A percentile compares a stretch with the other conserved stretches of the same genome.
Conservation (phyloP, 768 basidiomycete genomes). For the Rhodotorula graminis region DNA sequence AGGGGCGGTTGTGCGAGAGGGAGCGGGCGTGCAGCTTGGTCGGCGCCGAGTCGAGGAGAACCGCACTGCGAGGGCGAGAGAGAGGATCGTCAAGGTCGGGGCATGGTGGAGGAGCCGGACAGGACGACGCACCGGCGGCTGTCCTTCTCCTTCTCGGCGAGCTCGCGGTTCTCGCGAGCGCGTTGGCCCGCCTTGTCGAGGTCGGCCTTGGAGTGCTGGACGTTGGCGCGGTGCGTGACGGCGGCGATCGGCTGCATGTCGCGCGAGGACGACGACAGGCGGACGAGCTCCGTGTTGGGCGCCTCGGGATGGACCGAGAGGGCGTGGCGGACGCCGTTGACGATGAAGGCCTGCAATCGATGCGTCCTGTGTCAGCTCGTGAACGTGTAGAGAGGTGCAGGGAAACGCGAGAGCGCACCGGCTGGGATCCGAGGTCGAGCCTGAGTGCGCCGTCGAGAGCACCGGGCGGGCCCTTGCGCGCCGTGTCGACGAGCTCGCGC, state of each 20-base stretch:
- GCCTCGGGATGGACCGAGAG: slow-evolving; percentile 28
- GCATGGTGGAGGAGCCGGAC: not conserved
- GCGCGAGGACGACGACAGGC: slow-evolving; percentile 1
- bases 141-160: slow-evolving; percentile 26
- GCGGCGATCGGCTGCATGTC: slow-evolving; percentile 17
- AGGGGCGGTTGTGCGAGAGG: slow-evolving; percentile 7
- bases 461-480: not conserved
- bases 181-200: slow-evolving; percentile 10
- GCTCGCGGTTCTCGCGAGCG: slow-evolving; percentile 16
- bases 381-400: too few relatives aligned
- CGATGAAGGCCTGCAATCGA: slow-evolving; percentile 9
- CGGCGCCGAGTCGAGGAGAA: slow-evolving; percentile 16
- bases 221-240: slow-evolving; percentile 12
- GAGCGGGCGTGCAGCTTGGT: slow-evolving; percentile 3
- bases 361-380: too few relatives aligned
- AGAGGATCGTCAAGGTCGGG: not conserved
- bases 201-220: not conserved
- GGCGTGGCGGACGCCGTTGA: slow-evolving; percentile 16
- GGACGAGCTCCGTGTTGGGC: slow-evolving; percentile 11
- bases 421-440: slow-evolving; percentile 9
- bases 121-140: slow-evolving; percentile 9
- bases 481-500: slow-evolving; percentile 12
- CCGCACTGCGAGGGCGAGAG: slow-evolving; percentile 7
- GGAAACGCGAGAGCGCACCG: slow-evolving; percentile 1
- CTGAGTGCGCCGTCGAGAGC: not conserved